Evolutionary conservation across 495 filamentous ascomycete species (phyloP), one percentile per base, ranked within the genome.

Genomic region (Neurospora sp.): DNA sequence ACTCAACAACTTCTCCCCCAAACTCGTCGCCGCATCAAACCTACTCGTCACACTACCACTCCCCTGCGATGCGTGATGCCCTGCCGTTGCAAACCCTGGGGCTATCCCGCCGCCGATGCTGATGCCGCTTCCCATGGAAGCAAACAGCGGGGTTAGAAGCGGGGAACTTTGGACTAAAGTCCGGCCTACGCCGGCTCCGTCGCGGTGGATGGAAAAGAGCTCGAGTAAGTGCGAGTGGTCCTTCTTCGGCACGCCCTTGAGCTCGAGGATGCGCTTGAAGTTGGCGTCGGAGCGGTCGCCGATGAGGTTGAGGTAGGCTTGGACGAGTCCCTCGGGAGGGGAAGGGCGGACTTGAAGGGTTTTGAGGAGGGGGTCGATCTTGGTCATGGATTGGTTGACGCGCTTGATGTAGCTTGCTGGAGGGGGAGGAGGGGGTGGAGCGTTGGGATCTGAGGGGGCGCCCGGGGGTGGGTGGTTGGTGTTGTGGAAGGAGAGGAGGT

Each of bases 301-400:
- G 75, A 98, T 94, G 83, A 97, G 93, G 79, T 96, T 93, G 40
- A 98, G 89, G 82, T 99, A 99, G 69, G 95, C 96, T 83, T 98
- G 96, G 4, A 98, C 94, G 39, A 99, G 90, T 6, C 93, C 96
- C 84, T 99, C 96, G 2, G 94, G 89, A 1, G 96, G 96, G 12
- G 90, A 92, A 31, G 94, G 90, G 18, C 93, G 93, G 27, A 99
- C 96, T 83, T 99, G 96, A 9, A 99, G 89, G 1, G 96, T 98
- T 81, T 99, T 99, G 76, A 98, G 92, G 48, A 99, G 89, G 0
- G 92, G 90, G 81, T 98, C 94, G 74, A 98, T 89, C 76, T 94
- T 94, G 40, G 89, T 88, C 86, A 96, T 94, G 82, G 88, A 91
- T 72, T 87, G 87, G 81, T 92, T 92, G 74, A 98, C 94, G 70